These are phyloP conservation scores for Fusarium tanahbumbuense DNA, from an alignment of 2,329 filamentous ascomycete species.

Conservation along the genomic window DNA sequence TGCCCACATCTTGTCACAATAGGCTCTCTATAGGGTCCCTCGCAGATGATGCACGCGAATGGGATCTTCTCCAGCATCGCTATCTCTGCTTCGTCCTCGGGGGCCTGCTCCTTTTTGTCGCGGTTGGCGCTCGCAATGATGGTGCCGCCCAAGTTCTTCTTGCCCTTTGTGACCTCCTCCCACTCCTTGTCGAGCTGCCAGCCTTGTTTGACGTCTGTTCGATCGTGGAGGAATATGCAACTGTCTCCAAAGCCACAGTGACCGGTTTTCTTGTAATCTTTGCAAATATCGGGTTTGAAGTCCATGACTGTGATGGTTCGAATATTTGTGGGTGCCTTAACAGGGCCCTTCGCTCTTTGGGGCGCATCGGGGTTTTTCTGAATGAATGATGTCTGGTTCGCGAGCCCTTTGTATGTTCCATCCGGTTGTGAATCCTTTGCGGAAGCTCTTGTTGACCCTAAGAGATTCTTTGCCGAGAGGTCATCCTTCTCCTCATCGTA, in stretches of 20 bases:
- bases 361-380: conserved; percentile 83
- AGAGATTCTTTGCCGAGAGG: conserved; percentile 63
- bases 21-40: conserved; percentile 79
- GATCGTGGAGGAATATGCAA: conserved; percentile 79
- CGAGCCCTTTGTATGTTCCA: conserved; percentile 81
- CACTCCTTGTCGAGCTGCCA: conserved; percentile 97
- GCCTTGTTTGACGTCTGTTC: conserved; percentile 86
- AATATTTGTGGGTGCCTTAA: conserved; percentile 90
- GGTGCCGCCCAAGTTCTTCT: conserved; percentile 71
- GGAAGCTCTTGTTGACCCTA: conserved; percentile 65
- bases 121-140: conserved; percentile 70
- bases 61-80: conserved; percentile 85
- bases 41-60: conserved; percentile 90
- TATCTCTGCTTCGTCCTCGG: conserved; percentile 69
- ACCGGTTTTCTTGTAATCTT: conserved; percentile 82
- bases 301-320: conserved; percentile 91
- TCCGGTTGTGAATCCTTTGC: conserved; percentile 58
- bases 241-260: conserved; percentile 55
- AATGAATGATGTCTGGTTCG: conserved; percentile 79
- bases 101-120: conserved; percentile 45
- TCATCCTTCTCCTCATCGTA: conserved; percentile 76
- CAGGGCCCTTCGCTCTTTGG: conserved; percentile 78
- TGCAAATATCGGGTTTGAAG: conserved; percentile 93
- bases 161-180: conserved; percentile 84
- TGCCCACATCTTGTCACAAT: conserved; percentile 92